phyloP scores from a whole-genome alignment of 805 yeast species.

The Candida anglica region DNA sequence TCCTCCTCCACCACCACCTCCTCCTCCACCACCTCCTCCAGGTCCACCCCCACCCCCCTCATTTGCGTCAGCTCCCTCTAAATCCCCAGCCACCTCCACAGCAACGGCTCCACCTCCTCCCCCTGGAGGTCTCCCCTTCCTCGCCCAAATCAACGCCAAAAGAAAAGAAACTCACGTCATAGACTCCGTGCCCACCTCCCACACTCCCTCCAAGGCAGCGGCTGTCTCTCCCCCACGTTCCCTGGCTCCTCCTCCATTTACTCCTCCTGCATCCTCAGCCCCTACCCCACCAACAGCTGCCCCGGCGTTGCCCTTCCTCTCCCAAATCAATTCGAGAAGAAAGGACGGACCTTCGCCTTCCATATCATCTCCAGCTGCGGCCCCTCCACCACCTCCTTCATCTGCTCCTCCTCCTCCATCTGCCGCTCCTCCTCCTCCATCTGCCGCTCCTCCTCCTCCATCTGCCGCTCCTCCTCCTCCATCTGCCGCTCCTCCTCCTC shows the following conservation, averaged over 20 bases:
- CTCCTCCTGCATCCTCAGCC: conserved; percentile 15
- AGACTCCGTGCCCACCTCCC: conserved; percentile 20
- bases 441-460: conserved; percentile 19
- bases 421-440: conserved; percentile 19
- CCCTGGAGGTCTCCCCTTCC: conserved; percentile 49
- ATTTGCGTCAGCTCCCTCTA: conserved; percentile 14
- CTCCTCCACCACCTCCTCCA: conserved; percentile 9
- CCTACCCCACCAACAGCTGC: conserved; percentile 19
- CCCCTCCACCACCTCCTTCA: conserved; percentile 16
- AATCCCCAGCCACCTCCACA: conserved; percentile 1
- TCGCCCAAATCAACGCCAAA: conserved; percentile 54
- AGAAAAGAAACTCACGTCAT: conserved; percentile 50
- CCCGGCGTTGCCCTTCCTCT: conserved; percentile 48
- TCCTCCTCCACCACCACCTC: conserved; percentile 12
- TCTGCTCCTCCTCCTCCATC: conserved; percentile 16
- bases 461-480: conserved; percentile 13
- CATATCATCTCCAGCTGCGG: conserved; percentile 22
- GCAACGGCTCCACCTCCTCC: conserved; percentile 12
- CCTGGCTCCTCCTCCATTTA: conserved; percentile 4
- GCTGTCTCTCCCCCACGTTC: conserved; percentile 14
- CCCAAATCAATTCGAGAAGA: conserved; percentile 54
- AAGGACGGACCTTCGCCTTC: conserved; percentile 45
- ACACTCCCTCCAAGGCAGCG: neutral
- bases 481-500: conserved; percentile 12
- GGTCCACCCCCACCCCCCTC: conserved; percentile 12